These are phyloP conservation scores for Glycyrrhiza uralensis DNA, from an alignment of 306 rosid genomes.

Conservation along the genomic window DNA sequence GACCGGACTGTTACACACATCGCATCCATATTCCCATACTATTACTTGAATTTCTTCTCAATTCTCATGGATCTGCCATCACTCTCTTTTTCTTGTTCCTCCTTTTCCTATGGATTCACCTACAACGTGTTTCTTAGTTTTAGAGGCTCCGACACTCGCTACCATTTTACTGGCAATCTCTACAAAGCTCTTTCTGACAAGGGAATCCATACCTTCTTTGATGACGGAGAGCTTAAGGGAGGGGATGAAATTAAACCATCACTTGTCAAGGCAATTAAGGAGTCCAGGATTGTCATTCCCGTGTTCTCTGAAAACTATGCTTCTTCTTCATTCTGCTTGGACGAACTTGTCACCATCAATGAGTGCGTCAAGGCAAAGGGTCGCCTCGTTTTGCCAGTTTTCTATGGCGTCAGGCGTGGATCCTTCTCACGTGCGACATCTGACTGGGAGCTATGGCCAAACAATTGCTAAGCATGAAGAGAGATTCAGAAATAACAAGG, in stretches of 20 bases:
- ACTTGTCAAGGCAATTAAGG: neutral
- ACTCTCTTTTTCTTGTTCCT: too few relatives aligned
- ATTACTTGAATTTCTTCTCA: too few relatives aligned
- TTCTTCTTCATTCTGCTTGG: neutral
- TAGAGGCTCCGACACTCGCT: too few relatives aligned
- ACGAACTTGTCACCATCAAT: neutral
- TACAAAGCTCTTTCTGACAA: too few relatives aligned
- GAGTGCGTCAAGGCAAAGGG: neutral
- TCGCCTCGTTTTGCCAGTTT: neutral
- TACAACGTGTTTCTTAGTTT: too few relatives aligned
- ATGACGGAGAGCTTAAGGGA: neutral
- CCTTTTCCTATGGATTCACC: too few relatives aligned
- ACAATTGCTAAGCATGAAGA: too few relatives aligned
- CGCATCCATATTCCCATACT: too few relatives aligned
- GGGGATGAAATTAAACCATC: neutral
- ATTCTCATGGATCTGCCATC: too few relatives aligned
- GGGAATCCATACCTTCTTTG: slow-evolving; percentile 3
- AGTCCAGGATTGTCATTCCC: neutral
- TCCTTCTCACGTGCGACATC: neutral
- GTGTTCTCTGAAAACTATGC: neutral
- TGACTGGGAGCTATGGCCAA: too few relatives aligned
- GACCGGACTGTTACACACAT: too few relatives aligned
- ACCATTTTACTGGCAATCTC: too few relatives aligned
- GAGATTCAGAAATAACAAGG: neutral
- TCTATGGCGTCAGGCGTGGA: neutral